Evolutionary conservation across 1,284 basidiomycete genomes (phyloP).

Genomic region (Boletus mariae): DNA sequence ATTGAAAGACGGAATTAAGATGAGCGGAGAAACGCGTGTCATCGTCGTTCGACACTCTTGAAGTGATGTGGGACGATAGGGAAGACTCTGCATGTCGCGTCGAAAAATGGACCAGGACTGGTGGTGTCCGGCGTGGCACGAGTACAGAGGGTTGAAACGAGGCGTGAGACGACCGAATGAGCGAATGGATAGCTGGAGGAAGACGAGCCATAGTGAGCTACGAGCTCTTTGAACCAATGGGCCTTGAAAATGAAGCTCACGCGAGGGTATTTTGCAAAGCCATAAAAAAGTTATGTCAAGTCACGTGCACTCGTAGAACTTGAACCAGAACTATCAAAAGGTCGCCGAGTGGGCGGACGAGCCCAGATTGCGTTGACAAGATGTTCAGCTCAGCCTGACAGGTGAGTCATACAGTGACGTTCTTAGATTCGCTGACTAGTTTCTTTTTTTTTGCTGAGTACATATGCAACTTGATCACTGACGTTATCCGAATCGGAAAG

Average conservation of each 20-base stretch:
- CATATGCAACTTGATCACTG: too few species aligned
- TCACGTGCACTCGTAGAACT: slow-evolving; percentile 17
- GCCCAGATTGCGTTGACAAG: neutral
- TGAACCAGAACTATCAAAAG: neutral
- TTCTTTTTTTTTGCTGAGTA: neutral
- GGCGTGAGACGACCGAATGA: slow-evolving; percentile 9
- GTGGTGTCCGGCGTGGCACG: slow-evolving; percentile 12
- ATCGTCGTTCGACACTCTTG: slow-evolving; percentile 1
- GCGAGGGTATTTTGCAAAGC: slow-evolving; percentile 1
- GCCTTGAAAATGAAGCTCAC: slow-evolving; percentile 8
- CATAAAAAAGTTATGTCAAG: slow-evolving; percentile 9
- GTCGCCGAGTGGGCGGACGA: neutral
- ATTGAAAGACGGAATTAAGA: slow-evolving; percentile 58
- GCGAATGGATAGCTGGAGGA: slow-evolving; percentile 11
- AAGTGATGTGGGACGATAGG: neutral
- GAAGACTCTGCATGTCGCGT: slow-evolving; percentile 10
- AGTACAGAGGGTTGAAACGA: slow-evolving; percentile 12
- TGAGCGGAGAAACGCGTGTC: slow-evolving; percentile 44
- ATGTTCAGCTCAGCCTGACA: neutral
- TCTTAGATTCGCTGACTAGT: neutral
- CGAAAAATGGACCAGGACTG: slow-evolving; percentile 8
- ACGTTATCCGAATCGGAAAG: too few species aligned
- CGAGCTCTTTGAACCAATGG: neutral
- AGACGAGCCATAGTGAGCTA: slow-evolving; percentile 19
- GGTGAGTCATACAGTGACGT: neutral